Percentiles rank a stretch among this genome's conserved stretches.
Conservation (phyloP, 257 asterid species). For the Nicotiana knightiana region DNA sequence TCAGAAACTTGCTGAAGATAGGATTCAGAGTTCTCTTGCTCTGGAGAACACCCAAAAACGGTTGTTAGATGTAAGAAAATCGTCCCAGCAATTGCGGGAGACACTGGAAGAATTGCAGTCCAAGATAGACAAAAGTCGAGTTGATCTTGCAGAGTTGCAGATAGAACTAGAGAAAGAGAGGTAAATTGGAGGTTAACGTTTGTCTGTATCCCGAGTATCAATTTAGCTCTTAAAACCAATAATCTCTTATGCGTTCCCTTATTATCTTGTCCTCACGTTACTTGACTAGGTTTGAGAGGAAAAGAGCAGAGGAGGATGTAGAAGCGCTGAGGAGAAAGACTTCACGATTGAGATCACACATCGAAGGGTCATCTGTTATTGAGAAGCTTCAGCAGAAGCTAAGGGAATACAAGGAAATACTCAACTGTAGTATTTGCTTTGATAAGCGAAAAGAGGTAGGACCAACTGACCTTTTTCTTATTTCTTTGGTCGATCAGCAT, state of each 20-base stretch:
- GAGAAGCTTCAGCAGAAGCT: conserved; percentile 82
- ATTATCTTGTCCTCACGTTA: background rate
- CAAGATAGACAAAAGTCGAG: conserved; percentile 58
- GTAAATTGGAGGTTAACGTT: conserved; percentile 25
- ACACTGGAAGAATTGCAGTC: conserved; percentile 67
- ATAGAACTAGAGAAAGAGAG: conserved; percentile 89
- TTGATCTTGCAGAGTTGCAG: conserved; percentile 61
- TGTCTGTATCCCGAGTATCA: background rate
- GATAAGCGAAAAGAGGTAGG: conserved; percentile 92
- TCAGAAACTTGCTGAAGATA: conserved; percentile 66
- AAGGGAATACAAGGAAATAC: conserved; percentile 78
- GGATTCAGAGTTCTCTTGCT: conserved; percentile 43
- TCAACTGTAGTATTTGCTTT: conserved; percentile 83
- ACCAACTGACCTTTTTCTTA: background rate
- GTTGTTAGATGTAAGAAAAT: conserved; percentile 46
- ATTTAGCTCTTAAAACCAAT: background rate
- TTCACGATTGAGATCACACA: conserved; percentile 43
- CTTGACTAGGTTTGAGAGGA: conserved; percentile 63
- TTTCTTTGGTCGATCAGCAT: conserved; percentile 1
- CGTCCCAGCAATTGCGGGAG: conserved; percentile 46
- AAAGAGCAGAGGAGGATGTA: conserved; percentile 78
- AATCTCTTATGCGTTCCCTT: background rate
- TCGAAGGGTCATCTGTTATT: conserved; percentile 59
- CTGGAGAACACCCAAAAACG: conserved; percentile 59
- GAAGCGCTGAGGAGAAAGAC: conserved; percentile 66